phyloP scores from a whole-genome alignment of 257 asterid genomes.

The Solanum microdontum region DNA sequence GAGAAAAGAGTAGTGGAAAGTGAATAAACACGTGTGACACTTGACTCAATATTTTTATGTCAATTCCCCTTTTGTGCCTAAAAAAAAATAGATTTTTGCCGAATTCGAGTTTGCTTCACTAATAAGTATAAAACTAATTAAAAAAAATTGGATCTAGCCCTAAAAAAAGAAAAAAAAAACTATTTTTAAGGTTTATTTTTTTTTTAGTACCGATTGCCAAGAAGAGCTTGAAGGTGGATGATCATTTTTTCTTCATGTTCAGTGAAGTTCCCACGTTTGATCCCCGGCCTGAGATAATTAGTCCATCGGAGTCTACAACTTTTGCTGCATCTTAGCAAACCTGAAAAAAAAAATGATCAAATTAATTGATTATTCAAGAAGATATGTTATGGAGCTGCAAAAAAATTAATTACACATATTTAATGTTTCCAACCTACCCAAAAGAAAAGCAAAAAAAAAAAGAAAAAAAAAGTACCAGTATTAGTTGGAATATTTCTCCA shows the following conservation, averaged over 20 bases:
- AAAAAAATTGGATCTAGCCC: background rate
- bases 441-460: background rate
- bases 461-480: slow-evolving; percentile 32
- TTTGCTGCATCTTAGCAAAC: slow-evolving; percentile 86
- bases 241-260: slow-evolving; percentile 78
- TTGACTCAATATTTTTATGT: background rate
- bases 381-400: slow-evolving; percentile 3
- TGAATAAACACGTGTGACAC: background rate
- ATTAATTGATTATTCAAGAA: background rate
- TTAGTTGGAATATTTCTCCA: slow-evolving; percentile 73
- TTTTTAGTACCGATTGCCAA: slow-evolving; percentile 56
- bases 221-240: slow-evolving; percentile 85
- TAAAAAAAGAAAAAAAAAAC: background rate
- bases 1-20: background rate
- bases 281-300: slow-evolving; percentile 87
- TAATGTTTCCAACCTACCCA: slow-evolving; percentile 27
- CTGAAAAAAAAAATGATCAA: slow-evolving; percentile 17
- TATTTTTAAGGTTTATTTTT: background rate
- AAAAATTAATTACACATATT: slow-evolving; percentile 27
- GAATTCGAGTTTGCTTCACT: background rate
- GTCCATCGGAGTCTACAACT: slow-evolving; percentile 96
- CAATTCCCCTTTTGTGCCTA: background rate
- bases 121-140: background rate
- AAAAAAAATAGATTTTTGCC: background rate
- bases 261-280: slow-evolving; percentile 68